Conservation (phyloP, 352 stramenopile genomes). For the Globisporangium cylindrosporum region DNA sequence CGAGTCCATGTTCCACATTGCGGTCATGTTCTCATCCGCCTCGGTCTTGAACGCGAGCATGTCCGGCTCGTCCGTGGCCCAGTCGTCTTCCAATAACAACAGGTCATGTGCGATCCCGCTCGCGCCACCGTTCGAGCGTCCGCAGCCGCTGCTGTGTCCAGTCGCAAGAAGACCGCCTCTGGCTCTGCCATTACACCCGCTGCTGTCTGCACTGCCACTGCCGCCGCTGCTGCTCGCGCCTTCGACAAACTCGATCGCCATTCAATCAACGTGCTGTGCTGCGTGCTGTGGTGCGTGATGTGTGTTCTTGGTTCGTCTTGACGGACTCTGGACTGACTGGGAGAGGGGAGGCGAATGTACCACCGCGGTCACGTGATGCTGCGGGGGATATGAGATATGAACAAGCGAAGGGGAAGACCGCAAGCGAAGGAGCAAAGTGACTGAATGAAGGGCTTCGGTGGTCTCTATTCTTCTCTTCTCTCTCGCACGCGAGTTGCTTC, state of each 20-base stretch:
- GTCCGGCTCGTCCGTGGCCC: conserved; percentile 19
- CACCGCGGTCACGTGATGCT: background rate
- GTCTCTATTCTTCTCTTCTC: no score
- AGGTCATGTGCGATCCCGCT: background rate
- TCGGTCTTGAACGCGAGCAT: conserved; percentile 13
- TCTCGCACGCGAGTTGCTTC: no score
- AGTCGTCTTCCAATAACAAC: conserved; percentile 24
- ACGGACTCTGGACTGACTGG: no score
- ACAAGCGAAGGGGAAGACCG: no score
- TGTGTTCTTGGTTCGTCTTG: background rate
- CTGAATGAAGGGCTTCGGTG: no score
- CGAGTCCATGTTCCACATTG: conserved; percentile 32
- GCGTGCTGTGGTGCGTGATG: background rate
- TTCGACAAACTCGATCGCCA: conserved; percentile 21
- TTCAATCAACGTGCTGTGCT: background rate
- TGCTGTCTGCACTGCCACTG: background rate
- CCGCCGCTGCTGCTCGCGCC: conserved; percentile 9
- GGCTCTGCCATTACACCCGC: background rate
- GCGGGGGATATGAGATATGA: background rate
- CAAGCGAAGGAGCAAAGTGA: no score
- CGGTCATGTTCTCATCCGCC: conserved; percentile 26
- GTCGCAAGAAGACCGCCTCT: no score
- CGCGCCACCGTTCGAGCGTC: background rate
- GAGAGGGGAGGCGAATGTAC: background rate
- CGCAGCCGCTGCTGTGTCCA: background rate